Evolutionary conservation across 2,329 filamentous ascomycete genomes (phyloP), one percentile per base, ranked within the genome.

Genomic region (Didymella keratinophila): DNA sequence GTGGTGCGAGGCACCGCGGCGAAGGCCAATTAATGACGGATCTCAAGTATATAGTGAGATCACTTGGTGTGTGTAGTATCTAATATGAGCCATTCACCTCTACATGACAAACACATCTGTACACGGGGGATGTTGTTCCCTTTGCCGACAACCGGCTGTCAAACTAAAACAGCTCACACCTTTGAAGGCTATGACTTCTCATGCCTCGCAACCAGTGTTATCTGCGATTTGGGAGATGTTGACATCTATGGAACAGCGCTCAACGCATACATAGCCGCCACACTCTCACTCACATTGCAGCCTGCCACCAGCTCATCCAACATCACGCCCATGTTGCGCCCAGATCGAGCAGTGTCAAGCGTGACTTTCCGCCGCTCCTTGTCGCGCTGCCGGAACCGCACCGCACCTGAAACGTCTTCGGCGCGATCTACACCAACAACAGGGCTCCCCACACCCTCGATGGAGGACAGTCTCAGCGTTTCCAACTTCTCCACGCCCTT

Each of bases 261-360:
- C 18, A 51, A 14, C 7, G 39, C 21, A 28, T 48, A 47, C 30
- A 42, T 32, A 14, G 20, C 16, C 5, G 11, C 52, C 9, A n/a
- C 30, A 9, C n/a, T 39, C 8, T 45, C 46, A 21, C 23, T 23
- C 1, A 20, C 14, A n/a, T 51, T 43, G 20, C 50, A 61, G 3
- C 11, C 20, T 2, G 23, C 39, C 14, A 63, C 43, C 10, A 64
- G 34, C 16, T 63, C 53, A 12, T 63, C 61, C 37, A 67, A 10
- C 49, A 66, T 42, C 16, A 37, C 46, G 3, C 18, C 11, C 58
- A 66, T 66, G 5, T n/a, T 6, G 3, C 39, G 48, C 12, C 30
- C 48, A 0, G 42, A 45, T 14, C 54, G 51, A 5, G 16, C 16
- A 23, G 30, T 37, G 18, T 65, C 51, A 14, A 66, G 49, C 11